Percentiles rank a stretch among this genome's conserved stretches.
Evolutionary conservation across 305 asterid genomes (phyloP).

Genomic region (Fraxinus greggii): DNA sequence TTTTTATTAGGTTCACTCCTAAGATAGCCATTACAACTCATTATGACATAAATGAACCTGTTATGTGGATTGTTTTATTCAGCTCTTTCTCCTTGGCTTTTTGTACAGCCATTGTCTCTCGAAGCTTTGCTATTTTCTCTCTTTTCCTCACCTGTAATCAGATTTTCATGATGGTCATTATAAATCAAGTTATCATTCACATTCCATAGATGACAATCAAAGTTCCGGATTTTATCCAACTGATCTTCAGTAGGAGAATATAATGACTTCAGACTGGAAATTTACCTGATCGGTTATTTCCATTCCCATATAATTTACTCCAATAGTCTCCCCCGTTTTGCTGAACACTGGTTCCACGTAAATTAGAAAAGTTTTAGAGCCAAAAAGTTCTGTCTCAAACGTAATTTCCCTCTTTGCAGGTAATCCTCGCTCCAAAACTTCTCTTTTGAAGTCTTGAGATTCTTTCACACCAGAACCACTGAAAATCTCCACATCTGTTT

Average conservation of each 20-base stretch:
- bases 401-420: slow-evolving; percentile 93
- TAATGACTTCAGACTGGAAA: neutral
- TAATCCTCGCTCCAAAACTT: slow-evolving; percentile 74
- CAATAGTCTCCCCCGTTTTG: slow-evolving; percentile 80
- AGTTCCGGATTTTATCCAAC: neutral
- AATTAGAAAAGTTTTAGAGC: slow-evolving; percentile 68
- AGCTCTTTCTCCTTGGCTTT: slow-evolving; percentile 94
- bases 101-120: slow-evolving; percentile 92
- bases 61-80: slow-evolving; percentile 83
- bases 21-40: neutral
- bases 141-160: slow-evolving; percentile 62
- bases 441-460: slow-evolving; percentile 84
- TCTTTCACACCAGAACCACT: slow-evolving; percentile 85
- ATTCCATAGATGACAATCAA: neutral
- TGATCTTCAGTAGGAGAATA: neutral
- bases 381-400: slow-evolving; percentile 79
- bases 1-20: neutral
- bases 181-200: neutral
- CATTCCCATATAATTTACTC: slow-evolving; percentile 97
- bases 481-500: slow-evolving; percentile 84
- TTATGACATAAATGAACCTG: slow-evolving; percentile 43
- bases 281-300: slow-evolving; percentile 85
- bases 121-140: slow-evolving; percentile 77
- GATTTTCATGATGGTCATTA: neutral
- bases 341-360: slow-evolving; percentile 82